These are phyloP conservation scores for Solanum pinnatisectum DNA, from an alignment of 257 asterid species.

Conservation along the genomic window DNA sequence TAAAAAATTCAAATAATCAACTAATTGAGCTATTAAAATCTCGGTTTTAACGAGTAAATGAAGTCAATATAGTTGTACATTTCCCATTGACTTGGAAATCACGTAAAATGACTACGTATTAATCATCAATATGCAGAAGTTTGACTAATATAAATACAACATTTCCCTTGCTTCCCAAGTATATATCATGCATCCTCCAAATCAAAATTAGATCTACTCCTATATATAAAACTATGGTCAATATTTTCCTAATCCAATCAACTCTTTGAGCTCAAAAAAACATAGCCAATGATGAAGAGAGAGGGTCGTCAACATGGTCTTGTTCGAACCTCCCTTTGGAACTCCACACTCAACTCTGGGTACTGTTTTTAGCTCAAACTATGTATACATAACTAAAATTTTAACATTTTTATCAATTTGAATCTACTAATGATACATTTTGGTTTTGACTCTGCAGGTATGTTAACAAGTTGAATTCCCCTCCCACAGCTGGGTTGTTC, in stretches of 20 bases:
- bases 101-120: not conserved
- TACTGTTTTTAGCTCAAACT: conserved; percentile 2
- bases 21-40: no score
- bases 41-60: no score
- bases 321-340: conserved; percentile 39
- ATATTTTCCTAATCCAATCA: not conserved
- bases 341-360: conserved; percentile 14
- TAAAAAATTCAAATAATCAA: no score
- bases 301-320: conserved; percentile 44
- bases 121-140: not conserved
- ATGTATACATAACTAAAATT: not conserved
- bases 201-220: not conserved
- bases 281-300: not conserved
- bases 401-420: not conserved
- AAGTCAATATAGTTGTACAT: not conserved
- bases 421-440: not conserved
- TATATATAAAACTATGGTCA: not conserved
- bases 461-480: not conserved
- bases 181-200: not conserved
- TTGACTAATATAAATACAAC: not conserved
- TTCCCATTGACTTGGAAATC: not conserved
- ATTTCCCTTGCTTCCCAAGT: not conserved
- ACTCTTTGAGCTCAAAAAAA: not conserved
- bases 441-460: not conserved
- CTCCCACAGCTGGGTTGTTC: conserved; percentile 59